These are phyloP conservation scores for Ogataea salicorniae DNA, from an alignment of 805 yeast species.

Conservation along the genomic window DNA sequence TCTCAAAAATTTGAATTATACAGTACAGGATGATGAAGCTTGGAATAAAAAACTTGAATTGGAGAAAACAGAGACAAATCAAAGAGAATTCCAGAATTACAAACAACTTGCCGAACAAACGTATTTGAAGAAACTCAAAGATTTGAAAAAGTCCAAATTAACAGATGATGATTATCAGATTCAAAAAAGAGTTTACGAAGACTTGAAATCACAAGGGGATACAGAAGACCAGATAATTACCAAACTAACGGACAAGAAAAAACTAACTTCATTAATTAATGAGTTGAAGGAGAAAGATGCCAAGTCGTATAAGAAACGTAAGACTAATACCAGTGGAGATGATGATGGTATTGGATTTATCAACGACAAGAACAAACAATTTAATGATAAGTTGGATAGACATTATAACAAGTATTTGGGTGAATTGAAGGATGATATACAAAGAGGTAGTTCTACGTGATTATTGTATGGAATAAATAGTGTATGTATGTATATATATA, in stretches of 20 bases:
- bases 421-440: conserved; percentile 19
- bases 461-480: too few relatives aligned
- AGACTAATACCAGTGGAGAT: conserved; percentile 21
- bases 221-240: conserved; percentile 20
- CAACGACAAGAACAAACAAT: conserved; percentile 69
- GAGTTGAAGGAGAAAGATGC: conserved; percentile 33
- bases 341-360: conserved; percentile 41
- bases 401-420: conserved; percentile 40
- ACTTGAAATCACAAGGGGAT: conserved; percentile 20
- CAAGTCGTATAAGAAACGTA: conserved; percentile 34
- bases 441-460: conserved; percentile 17
- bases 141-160: conserved; percentile 22
- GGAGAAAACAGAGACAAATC: conserved; percentile 24
- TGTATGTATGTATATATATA: too few relatives aligned
- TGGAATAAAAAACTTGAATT: conserved; percentile 46
- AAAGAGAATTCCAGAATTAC: conserved; percentile 43
- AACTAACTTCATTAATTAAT: conserved; percentile 30
- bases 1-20: conserved; percentile 46
- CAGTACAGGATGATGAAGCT: conserved; percentile 58
- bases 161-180: conserved; percentile 36
- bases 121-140: conserved; percentile 47
- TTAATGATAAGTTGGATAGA: conserved; percentile 62
- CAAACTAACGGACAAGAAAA: conserved; percentile 32
- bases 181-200: conserved; percentile 30
- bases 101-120: conserved; percentile 55